Base-by-base conservation (phyloP, 768 basidiomycete genomes). In the Pleurotus pulmonarius region DNA sequence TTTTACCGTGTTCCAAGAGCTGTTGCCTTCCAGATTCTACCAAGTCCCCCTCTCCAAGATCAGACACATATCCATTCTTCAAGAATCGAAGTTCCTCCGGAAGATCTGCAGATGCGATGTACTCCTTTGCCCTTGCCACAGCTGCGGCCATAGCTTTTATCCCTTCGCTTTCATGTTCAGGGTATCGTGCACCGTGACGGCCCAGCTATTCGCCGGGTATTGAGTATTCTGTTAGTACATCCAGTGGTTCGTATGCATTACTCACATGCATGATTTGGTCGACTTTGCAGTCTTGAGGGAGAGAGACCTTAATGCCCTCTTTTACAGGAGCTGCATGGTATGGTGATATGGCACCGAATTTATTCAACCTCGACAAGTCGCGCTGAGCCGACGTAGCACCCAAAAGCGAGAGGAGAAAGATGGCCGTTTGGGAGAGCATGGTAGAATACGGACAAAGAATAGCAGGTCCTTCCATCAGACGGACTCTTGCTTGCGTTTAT, bases 201-300 rank as follows among this genome's bases (percentile, higher is more conserved):
- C 51, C 41, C 38, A 53, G 39, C 51, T 53, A 24, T 37, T 16
- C n/a, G 12, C 11, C 6, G 16, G 5, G 34, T 8, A 53, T 8
- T 46, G 3, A 44, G 24, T 1, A 24, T 12, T 18, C 5, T 43
- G 24, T 15, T 9, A 20, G 15, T 15, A 18, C 4, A 6, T 5
- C 5, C 12, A 43, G 24, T 12, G 18, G 8, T 18, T 20, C 7
- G 20, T 20, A 15, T 4, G 37, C 3, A 9, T 3, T 11, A 53
- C 51, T 53, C 7, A 53, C 51, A 53, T 40, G 41, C 51, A 53
- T 53, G 15, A 53, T 39, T n/a, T 53, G 51, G 7, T 53, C 51
- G 11, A 53, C 51, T 20, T 53, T 53, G 39, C 51, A 53, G 24
- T 53, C 51, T 7, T 37, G 22, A 24, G 51, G 51, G 12, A 53